A percentile compares a stretch with the other conserved stretches of the same genome.
Conservation (phyloP, 805 yeast species). For the Ogataea parapolymorpha region DNA sequence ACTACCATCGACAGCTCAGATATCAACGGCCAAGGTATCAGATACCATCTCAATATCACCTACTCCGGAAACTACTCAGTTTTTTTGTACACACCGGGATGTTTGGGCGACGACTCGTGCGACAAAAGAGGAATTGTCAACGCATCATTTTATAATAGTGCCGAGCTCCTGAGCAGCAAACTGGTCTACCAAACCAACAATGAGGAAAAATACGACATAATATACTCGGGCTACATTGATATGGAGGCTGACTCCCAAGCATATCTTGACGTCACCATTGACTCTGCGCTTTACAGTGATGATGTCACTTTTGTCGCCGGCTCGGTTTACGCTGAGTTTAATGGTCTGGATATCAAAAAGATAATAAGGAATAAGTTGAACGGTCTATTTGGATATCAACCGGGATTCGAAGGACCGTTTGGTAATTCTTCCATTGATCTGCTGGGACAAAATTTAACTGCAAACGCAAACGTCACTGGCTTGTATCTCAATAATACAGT, state of each 20-base stretch:
- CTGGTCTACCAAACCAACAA: slow-evolving; percentile 77
- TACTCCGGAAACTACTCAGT: slow-evolving; percentile 74
- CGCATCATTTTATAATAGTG: slow-evolving; percentile 58
- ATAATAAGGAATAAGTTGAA: slow-evolving; percentile 43
- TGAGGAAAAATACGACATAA: slow-evolving; percentile 72
- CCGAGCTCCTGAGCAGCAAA: slow-evolving; percentile 41
- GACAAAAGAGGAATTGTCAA: slow-evolving; percentile 69
- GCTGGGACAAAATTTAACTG: slow-evolving; percentile 36
- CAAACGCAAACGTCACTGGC: slow-evolving; percentile 39
- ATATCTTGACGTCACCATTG: slow-evolving; percentile 40
- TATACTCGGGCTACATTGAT: slow-evolving; percentile 68
- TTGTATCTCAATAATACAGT: slow-evolving; percentile 32
- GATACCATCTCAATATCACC: slow-evolving; percentile 65
- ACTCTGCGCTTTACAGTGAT: slow-evolving; percentile 31
- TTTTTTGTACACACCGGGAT: slow-evolving; percentile 83
- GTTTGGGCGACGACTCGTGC: slow-evolving; percentile 67
- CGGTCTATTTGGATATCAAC: slow-evolving; percentile 81
- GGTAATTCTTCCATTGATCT: slow-evolving; percentile 48
- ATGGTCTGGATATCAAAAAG: slow-evolving; percentile 39
- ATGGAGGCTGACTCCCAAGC: slow-evolving; percentile 34
- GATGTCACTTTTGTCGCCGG: slow-evolving; percentile 67
- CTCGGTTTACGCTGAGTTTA: slow-evolving; percentile 49
- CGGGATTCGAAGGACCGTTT: slow-evolving; percentile 33
- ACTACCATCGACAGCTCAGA: slow-evolving; percentile 28
- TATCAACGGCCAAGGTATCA: slow-evolving; percentile 38